phyloP scores from a whole-genome alignment of 2,329 filamentous ascomycete species.

The Exophiala sp. region DNA sequence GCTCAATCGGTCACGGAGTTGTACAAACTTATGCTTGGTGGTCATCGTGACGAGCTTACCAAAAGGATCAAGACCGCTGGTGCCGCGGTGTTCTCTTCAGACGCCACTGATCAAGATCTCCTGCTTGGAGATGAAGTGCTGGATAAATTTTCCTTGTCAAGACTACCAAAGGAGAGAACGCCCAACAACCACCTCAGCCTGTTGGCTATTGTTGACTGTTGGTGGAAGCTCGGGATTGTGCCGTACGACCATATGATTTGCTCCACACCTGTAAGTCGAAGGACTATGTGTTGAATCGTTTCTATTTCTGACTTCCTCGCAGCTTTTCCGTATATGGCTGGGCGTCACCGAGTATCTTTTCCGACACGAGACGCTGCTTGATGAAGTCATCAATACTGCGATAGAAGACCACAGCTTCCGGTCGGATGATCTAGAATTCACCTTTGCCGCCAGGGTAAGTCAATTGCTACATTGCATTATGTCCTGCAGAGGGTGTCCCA shows the following conservation, averaged over 20 bases:
- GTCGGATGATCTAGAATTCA: slow-evolving; percentile 95
- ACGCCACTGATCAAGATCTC: slow-evolving; percentile 57
- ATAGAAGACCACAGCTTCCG: slow-evolving; percentile 88
- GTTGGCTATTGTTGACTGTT: slow-evolving; percentile 96
- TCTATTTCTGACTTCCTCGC: slow-evolving; percentile 16
- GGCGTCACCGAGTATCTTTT: slow-evolving; percentile 97
- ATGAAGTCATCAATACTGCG: slow-evolving; percentile 80
- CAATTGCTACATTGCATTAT: not conserved
- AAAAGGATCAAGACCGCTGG: slow-evolving; percentile 76
- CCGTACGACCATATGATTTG: slow-evolving; percentile 99
- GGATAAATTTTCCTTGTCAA: slow-evolving; percentile 81
- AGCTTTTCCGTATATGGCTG: slow-evolving; percentile 90
- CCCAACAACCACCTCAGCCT: slow-evolving; percentile 93
- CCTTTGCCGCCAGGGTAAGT: slow-evolving; percentile 77
- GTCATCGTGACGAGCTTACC: slow-evolving; percentile 70
- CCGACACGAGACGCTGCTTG: slow-evolving; percentile 72
- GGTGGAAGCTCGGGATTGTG: slow-evolving; percentile 88
- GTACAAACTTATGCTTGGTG: slow-evolving; percentile 94
- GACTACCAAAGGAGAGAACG: slow-evolving; percentile 61
- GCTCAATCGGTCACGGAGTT: slow-evolving; percentile 87
- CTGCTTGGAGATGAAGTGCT: slow-evolving; percentile 76
- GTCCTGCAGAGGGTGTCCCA: too few species aligned
- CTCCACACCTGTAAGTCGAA: slow-evolving; percentile 70
- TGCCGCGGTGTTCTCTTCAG: slow-evolving; percentile 61
- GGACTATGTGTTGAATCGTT: not conserved